phyloP scores from a whole-genome alignment of 192 early-diverging fungal genomes.

The Coemansia sp. region DNA sequence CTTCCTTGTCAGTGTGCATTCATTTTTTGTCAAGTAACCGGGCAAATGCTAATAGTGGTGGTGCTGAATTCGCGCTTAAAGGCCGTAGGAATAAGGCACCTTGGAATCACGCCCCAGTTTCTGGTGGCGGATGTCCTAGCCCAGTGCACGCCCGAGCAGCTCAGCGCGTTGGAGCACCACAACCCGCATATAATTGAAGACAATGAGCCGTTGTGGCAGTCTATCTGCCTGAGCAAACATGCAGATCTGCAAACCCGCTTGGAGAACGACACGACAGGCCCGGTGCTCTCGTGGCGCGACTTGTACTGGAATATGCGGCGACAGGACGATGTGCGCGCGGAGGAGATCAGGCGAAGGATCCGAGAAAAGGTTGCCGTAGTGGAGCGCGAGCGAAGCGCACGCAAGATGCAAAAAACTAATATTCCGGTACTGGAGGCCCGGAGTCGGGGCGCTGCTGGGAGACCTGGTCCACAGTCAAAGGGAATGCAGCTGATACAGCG shows the following conservation, averaged over 20 bases:
- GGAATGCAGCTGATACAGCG: slow-evolving; percentile 27
- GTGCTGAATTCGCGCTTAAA: not conserved
- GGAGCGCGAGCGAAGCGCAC: slow-evolving; percentile 23
- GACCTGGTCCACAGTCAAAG: not conserved
- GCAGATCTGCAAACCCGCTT: slow-evolving; percentile 7
- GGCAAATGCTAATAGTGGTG: not conserved
- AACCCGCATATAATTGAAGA: slow-evolving; percentile 41
- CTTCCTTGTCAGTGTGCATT: no score
- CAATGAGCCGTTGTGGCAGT: slow-evolving; percentile 39
- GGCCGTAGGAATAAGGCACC: slow-evolving; percentile 13
- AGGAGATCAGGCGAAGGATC: slow-evolving; percentile 34
- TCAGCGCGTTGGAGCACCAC: slow-evolving; percentile 29
- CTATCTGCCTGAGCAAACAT: slow-evolving; percentile 19
- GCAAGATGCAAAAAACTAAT: slow-evolving; percentile 20
- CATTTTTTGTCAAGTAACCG: no score
- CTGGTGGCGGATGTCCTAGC: slow-evolving; percentile 24
- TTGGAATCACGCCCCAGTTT: slow-evolving; percentile 34
- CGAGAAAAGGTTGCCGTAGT: slow-evolving; percentile 21
- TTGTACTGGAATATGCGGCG: slow-evolving; percentile 27
- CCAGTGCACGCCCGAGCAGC: slow-evolving; percentile 41
- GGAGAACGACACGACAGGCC: slow-evolving; percentile 3
- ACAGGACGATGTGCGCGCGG: slow-evolving; percentile 25
- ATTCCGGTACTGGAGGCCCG: not conserved
- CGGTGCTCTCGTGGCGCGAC: slow-evolving; percentile 25
- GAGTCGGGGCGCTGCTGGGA: not conserved